Percentiles rank a stretch among this genome's conserved stretches.
phyloP scores from a whole-genome alignment of 306 rosid species.

The Psophocarpus tetragonolobus region DNA sequence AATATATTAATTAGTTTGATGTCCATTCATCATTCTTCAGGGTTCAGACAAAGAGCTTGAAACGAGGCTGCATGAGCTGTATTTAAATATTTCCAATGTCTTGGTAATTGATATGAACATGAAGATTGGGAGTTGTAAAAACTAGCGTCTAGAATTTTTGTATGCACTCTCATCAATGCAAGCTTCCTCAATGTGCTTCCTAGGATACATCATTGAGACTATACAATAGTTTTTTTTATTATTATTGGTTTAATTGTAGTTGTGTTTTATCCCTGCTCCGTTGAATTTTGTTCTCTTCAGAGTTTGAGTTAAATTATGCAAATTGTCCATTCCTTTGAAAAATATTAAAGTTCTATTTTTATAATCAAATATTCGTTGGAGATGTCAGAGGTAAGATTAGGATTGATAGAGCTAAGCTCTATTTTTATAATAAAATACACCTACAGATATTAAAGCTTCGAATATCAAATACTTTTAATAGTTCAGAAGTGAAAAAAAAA shows the following conservation, averaged over 20 bases:
- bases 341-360: too few species aligned
- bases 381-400: too few species aligned
- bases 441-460: too few species aligned
- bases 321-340: too few species aligned
- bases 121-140: conserved; percentile 4
- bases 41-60: neutral
- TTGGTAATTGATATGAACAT: conserved; percentile 19
- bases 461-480: too few species aligned
- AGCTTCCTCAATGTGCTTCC: neutral
- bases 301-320: too few species aligned
- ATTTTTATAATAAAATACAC: too few species aligned
- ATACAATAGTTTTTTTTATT: neutral
- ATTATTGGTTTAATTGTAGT: neutral
- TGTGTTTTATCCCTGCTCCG: neutral
- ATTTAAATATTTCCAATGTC: conserved; percentile 8
- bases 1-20: neutral
- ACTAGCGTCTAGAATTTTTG: conserved; percentile 14
- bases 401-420: too few species aligned
- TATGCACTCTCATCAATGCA: neutral
- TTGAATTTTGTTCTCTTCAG: neutral
- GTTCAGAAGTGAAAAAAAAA: too few species aligned
- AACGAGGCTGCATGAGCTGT: conserved; percentile 13
- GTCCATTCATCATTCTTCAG: conserved; percentile 8
- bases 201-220: neutral
- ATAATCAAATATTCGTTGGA: too few species aligned